Conservation (phyloP, 148 eudicot species). For the Rhododendron molle region DNA sequence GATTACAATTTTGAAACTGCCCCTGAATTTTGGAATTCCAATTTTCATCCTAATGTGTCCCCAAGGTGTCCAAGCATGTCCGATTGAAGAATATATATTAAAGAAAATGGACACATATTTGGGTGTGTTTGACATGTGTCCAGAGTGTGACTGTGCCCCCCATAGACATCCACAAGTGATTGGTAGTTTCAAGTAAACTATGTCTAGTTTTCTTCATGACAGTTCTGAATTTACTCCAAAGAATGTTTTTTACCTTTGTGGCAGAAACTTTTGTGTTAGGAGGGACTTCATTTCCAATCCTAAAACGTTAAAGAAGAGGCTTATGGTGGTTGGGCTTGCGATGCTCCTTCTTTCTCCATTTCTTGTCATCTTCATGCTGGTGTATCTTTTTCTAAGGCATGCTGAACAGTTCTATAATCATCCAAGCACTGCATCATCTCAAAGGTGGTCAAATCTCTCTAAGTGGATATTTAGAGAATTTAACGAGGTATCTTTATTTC, state of each 20-base stretch:
- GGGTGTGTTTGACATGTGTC: neutral
- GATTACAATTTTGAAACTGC: neutral
- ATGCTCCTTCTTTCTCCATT: slow-evolving; percentile 92
- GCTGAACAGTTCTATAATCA: slow-evolving; percentile 97
- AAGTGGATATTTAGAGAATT: slow-evolving; percentile 91
- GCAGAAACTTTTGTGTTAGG: slow-evolving; percentile 78
- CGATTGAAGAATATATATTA: neutral
- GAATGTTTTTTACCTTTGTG: slow-evolving; percentile 15
- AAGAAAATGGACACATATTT: neutral
- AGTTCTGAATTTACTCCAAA: neutral
- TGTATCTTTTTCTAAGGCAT: slow-evolving; percentile 93
- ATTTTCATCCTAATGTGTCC: neutral
- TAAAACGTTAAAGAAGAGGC: slow-evolving; percentile 72
- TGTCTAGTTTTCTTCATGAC: neutral
- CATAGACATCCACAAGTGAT: neutral
- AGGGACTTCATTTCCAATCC: slow-evolving; percentile 79
- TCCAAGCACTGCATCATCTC: slow-evolving; percentile 90
- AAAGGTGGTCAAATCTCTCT: slow-evolving; percentile 95
- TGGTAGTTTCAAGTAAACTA: too few relatives aligned
- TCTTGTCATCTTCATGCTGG: slow-evolving; percentile 89
- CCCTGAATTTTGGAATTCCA: neutral
- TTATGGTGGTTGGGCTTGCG: slow-evolving; percentile 71
- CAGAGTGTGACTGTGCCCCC: neutral
- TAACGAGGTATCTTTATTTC: slow-evolving; percentile 68
- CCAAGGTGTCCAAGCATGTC: neutral